A percentile compares a stretch with the other conserved stretches of the same genome.
Conservation (phyloP, 139 green algal species). For the Closterium sp. region DNA sequence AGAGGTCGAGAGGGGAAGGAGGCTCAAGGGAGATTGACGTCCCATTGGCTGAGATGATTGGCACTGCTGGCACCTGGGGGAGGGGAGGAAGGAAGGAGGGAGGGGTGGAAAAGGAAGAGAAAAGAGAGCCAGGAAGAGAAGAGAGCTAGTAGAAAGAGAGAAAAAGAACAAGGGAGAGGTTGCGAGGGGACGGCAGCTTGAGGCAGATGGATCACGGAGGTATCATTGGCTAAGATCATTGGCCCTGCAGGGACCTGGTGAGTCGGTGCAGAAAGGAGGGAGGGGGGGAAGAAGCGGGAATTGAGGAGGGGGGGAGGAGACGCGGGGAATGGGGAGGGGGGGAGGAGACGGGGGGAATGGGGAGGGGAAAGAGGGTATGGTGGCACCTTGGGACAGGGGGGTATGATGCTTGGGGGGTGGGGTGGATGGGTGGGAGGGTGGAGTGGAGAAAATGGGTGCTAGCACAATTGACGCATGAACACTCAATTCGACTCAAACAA, state of each 20-base stretch:
- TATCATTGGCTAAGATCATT: neutral
- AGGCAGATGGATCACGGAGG: neutral
- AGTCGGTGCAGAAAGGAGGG: neutral
- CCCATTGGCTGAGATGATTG: slow-evolving; percentile 20
- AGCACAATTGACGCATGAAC: no score
- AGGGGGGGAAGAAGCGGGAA: neutral
- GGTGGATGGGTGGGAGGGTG: no score
- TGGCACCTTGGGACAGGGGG: no score
- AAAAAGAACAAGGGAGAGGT: neutral
- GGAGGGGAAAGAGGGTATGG: no score
- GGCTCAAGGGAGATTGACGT: slow-evolving; percentile 39
- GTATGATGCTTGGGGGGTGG: no score
- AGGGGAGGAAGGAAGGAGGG: neutral
- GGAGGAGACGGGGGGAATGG: neutral
- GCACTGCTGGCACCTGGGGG: slow-evolving; percentile 28
- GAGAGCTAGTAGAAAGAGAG: no score
- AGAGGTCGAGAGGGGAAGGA: slow-evolving; percentile 43
- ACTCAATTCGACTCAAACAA: no score
- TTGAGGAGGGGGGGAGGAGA: neutral
- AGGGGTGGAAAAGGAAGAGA: neutral
- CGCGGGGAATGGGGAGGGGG: neutral
- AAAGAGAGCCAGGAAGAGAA: neutral
- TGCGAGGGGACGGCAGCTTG: neutral
- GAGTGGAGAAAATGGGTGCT: no score
- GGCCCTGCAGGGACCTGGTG: neutral